Base-by-base conservation (phyloP, 1,139 yeast species). In the Candida sp. region DNA sequence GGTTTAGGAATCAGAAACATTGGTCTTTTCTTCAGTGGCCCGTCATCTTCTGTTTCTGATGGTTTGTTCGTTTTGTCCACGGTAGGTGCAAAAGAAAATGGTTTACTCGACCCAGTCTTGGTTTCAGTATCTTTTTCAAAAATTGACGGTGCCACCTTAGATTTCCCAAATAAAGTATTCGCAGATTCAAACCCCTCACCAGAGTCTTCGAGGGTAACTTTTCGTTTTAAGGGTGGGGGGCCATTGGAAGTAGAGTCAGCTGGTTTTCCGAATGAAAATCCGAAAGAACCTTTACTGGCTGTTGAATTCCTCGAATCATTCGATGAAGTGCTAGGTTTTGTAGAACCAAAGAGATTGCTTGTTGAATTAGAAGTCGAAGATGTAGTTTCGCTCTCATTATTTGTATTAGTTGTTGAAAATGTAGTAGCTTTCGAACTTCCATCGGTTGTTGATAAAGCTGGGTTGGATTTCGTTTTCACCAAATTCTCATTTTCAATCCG, bases 401-500 rank as follows among this genome's bases (percentile, higher is more conserved):
- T 19, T 15, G 36, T 6, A 7, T 8, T 8, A 6, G 5, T 11
- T 8, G 15, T 12, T 15, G 19, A 32, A 11, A 32, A 6, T 19
- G 23, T 34, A 5, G 11, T 34, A 11, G 5, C 7, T 8, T 6
- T 6, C 6, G 36, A 8, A 6, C 11, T 6, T 15, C 6, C 22
- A 5, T 34, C 22, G 12, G 36, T 34, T 21, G 33, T 11, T 12
- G 33, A 30, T 25, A 25, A 6, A 9, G 29, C 29, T 25, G 29
- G 29, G 19, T 30, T 30, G 21, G 40, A 42, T 21, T 44, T 23
- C n/a, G 41, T 46, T n/a, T 36, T 47, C 5, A 45, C 39, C 11
- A 45, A 38, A 12, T 47, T 46, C 12, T 55, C 51, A 15, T 45
- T 54, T 29, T 54, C 56, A 5, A 48, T 49, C 22, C 63, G 50